Base-by-base conservation (phyloP, 2,329 filamentous ascomycete genomes). In the Trichoderma gracile region DNA sequence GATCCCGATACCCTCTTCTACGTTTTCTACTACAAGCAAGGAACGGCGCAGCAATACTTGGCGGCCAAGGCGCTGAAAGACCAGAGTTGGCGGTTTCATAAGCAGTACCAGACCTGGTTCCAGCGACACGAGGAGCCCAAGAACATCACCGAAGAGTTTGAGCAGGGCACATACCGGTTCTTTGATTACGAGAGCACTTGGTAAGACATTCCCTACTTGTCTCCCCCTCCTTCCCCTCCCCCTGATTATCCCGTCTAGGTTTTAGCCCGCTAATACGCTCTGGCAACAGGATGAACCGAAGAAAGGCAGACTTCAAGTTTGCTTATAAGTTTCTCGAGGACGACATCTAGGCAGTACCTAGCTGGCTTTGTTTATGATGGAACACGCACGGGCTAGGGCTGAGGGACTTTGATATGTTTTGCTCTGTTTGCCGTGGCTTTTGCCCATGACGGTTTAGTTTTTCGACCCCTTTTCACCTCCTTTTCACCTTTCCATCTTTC, bases 61-160 rank as follows among this genome's bases (percentile, higher is more conserved):
- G 93, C 95, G 1, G 95, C 95, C 15, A 97, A 96, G 78, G 92
- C 95, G n/a, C 81, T 99, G 59, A 99, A 99, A 80, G 91, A 94
- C 69, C 95, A 99, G 78, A 97, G 93, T 78, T 99, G 95, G 95
- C 86, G 95, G 64, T 99, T 99, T 77, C 95, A 99, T 80, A 99
- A 99, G 82, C 95, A 98, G 77, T 99, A 99, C 75, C 95, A 97
- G 78, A 99, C 95, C 1, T 99, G 95, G 95, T 99, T 99, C 74
- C 95, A 99, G 78, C 86, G 95, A 58, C 95, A 99, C 70, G 95
- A 99, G 75, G 95, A 99, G 80, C 95, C 95, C 19, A 99, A 99
- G 82, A 93, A 89, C 71, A 99, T 99, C 73, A 98, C 95, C 0
- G 95, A 99, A 78, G 95, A 99, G 79, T 98, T 92, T 74, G 95